These are phyloP conservation scores for Prunus padus DNA, from an alignment of 306 rosid species.

Conservation along the genomic window DNA sequence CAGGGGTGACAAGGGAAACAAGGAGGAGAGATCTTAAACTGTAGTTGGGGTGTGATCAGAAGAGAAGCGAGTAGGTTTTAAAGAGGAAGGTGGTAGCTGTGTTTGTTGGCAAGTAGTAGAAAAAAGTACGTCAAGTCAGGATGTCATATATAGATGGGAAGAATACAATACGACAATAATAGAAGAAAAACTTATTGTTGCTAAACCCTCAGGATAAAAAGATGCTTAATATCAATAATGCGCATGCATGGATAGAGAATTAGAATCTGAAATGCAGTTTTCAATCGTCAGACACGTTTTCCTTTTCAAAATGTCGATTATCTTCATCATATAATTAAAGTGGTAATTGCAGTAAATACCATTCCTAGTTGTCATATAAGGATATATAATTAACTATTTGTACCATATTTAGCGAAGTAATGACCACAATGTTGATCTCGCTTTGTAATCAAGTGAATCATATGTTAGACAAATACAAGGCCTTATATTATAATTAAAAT, in stretches of 20 bases:
- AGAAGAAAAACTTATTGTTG: slow-evolving; percentile 25
- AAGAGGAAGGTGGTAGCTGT: slow-evolving; percentile 26
- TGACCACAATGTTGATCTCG: no score
- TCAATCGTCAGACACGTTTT: slow-evolving; percentile 20
- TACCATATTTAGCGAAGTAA: no score
- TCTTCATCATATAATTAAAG: background rate
- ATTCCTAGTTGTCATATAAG: no score
- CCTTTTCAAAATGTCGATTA: background rate
- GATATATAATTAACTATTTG: no score
- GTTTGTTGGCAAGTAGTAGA: slow-evolving; percentile 30
- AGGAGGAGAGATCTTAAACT: slow-evolving; percentile 5
- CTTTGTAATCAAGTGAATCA: no score
- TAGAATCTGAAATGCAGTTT: slow-evolving; percentile 48
- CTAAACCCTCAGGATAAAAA: slow-evolving; percentile 39
- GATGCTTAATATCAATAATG: slow-evolving; percentile 71
- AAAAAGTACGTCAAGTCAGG: slow-evolving; percentile 37
- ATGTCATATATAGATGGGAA: slow-evolving; percentile 26
- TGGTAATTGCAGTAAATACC: background rate
- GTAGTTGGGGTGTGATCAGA: slow-evolving; percentile 8
- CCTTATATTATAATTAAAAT: no score
- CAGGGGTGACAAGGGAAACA: background rate
- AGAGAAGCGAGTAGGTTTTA: slow-evolving; percentile 29
- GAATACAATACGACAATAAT: slow-evolving; percentile 54
- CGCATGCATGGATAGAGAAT: slow-evolving; percentile 45
- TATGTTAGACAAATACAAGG: no score